These are phyloP conservation scores for Tetracladium maxilliforme DNA, from an alignment of 2,329 filamentous ascomycete species.

Conservation along the genomic window DNA sequence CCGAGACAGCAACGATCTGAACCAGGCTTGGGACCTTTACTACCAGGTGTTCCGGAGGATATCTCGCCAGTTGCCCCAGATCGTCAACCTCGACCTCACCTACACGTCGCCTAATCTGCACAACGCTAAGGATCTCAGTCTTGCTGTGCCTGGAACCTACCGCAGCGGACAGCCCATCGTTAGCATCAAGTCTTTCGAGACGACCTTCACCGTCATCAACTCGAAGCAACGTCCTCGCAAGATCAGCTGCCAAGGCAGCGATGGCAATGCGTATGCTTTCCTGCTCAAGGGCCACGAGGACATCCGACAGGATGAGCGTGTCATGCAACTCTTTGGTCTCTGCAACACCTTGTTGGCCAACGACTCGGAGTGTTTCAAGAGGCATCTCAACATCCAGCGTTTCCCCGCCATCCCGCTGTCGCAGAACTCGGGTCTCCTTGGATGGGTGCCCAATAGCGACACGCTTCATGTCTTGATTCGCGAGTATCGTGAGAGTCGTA, in stretches of 20 bases:
- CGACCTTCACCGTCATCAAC: slow-evolving; percentile 80
- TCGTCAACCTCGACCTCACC: slow-evolving; percentile 83
- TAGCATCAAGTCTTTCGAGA: slow-evolving; percentile 78
- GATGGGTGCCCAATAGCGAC: slow-evolving; percentile 96
- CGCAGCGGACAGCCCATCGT: slow-evolving; percentile 65
- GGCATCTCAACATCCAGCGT: slow-evolving; percentile 88
- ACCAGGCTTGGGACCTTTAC: slow-evolving; percentile 98
- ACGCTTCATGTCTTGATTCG: slow-evolving; percentile 93
- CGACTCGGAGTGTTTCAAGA: slow-evolving; percentile 92
- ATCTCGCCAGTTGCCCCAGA: slow-evolving; percentile 78
- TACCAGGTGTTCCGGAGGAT: slow-evolving; percentile 98
- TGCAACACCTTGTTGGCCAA: slow-evolving; percentile 91
- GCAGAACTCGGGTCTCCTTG: slow-evolving; percentile 86
- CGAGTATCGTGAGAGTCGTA: slow-evolving; percentile 91
- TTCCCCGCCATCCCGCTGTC: slow-evolving; percentile 96
- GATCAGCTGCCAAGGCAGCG: slow-evolving; percentile 75
- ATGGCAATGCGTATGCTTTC: slow-evolving; percentile 79
- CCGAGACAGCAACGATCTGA: slow-evolving; percentile 85
- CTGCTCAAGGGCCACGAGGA: slow-evolving; percentile 97
- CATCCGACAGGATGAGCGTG: slow-evolving; percentile 94
- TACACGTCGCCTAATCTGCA: slow-evolving; percentile 95
- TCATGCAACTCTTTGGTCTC: slow-evolving; percentile 97
- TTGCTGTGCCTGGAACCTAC: slow-evolving; percentile 95
- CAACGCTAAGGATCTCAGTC: slow-evolving; percentile 68
- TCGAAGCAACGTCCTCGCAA: slow-evolving; percentile 94